A percentile compares a stretch with the other conserved stretches of the same genome.
These are phyloP conservation scores for Tulasnella sp. DNA, from an alignment of 768 basidiomycete species.

Conservation along the genomic window DNA sequence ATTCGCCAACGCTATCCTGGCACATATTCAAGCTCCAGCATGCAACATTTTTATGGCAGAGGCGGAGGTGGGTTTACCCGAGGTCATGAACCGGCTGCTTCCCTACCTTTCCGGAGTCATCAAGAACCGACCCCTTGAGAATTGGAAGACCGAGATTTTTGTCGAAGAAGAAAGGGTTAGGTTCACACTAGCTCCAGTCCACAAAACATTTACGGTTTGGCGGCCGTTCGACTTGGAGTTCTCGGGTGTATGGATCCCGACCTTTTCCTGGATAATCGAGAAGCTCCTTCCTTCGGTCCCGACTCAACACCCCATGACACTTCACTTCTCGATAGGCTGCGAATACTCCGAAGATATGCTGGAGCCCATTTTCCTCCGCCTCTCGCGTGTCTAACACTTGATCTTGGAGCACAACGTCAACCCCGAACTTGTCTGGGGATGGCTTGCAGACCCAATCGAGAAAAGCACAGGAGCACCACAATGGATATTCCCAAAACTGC, in stretches of 20 bases:
- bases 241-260: not conserved
- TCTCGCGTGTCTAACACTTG: not conserved
- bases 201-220: not conserved
- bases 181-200: not conserved
- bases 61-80: not conserved
- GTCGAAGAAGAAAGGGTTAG: not conserved
- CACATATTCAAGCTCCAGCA: not conserved
- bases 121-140: not conserved
- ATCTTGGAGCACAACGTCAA: not conserved
- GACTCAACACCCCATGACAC: not conserved
- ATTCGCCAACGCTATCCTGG: not conserved
- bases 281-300: not conserved
- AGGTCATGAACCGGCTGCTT: not conserved
- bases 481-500: not conserved
- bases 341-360: not conserved
- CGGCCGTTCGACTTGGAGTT: not conserved
- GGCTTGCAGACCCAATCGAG: not conserved
- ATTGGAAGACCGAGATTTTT: not conserved
- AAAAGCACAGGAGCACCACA: not conserved
- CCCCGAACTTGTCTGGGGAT: not conserved
- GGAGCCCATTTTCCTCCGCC: not conserved
- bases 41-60: not conserved
- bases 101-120: not conserved
- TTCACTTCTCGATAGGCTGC: not conserved
- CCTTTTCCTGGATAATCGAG: not conserved